phyloP scores from a whole-genome alignment of 1,284 basidiomycete genomes.

The Cryptococcus sp. region DNA sequence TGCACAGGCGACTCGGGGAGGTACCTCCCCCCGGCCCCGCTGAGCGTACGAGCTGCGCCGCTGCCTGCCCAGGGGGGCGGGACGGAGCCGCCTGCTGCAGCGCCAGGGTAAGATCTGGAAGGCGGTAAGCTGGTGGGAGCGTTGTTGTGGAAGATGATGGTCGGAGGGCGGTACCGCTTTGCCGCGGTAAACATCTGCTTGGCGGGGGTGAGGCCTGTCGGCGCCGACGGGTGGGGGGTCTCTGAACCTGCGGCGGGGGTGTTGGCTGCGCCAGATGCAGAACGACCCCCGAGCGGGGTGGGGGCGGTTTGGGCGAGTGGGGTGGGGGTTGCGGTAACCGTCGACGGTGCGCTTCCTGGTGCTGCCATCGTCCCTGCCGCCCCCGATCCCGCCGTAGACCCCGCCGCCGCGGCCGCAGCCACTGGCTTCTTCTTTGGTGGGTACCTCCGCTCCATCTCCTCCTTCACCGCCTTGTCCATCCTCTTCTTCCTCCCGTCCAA shows the following conservation, averaged over 20 bases:
- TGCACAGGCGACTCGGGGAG: conserved; percentile 16
- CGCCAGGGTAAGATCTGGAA: too few species aligned
- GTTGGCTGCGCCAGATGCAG: not conserved
- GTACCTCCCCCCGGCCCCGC: too few species aligned
- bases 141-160: not conserved
- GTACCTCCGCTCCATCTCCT: conserved; percentile 60
- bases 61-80: too few species aligned
- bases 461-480: conserved; percentile 48
- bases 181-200: too few species aligned
- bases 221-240: not conserved
- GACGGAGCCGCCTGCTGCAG: too few species aligned
- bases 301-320: not conserved
- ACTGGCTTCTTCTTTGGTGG: conserved; percentile 44
- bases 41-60: too few species aligned
- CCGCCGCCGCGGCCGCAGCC: conserved; percentile 2
- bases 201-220: not conserved
- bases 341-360: conserved; percentile 9
- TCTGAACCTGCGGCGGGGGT: not conserved
- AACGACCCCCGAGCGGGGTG: not conserved
- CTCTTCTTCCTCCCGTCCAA: conserved; percentile 51
- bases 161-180: too few species aligned
- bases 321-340: not conserved
- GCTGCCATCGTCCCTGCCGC: conserved; percentile 7
- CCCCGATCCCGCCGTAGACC: conserved; percentile 4
- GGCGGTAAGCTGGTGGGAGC: too few species aligned